Evolutionary conservation across 257 asterid species (phyloP).

Genomic region (Plectranthus barbatus): DNA sequence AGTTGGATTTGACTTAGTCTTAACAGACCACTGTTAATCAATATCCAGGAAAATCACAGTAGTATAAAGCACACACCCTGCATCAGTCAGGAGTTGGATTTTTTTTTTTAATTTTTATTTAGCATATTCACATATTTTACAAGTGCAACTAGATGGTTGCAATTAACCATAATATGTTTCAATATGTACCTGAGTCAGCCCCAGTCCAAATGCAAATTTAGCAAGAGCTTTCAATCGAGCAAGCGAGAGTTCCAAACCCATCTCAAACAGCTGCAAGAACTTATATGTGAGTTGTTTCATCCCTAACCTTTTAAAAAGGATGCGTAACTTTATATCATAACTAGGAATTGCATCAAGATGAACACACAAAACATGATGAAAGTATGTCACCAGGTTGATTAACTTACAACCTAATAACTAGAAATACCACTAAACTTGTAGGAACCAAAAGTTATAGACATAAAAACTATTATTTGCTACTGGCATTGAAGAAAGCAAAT

Average conservation of each 20-base stretch:
- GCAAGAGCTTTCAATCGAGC: slow-evolving; percentile 95
- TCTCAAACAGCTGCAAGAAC: slow-evolving; percentile 87
- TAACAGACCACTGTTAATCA: not conserved
- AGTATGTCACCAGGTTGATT: not conserved
- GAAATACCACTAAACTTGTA: not conserved
- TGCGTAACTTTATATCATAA: slow-evolving; percentile 6
- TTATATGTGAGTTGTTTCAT: slow-evolving; percentile 22
- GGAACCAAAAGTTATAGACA: not conserved
- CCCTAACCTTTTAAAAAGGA: slow-evolving; percentile 11
- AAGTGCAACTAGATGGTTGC: not conserved
- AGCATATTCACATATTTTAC: slow-evolving; percentile 11
- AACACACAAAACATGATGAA: not conserved
- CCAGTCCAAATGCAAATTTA: slow-evolving; percentile 94
- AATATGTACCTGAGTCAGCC: slow-evolving; percentile 74
- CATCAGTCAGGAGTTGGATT: not conserved
- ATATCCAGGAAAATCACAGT: not conserved
- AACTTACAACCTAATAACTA: slow-evolving; percentile 1
- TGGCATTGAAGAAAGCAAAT: not conserved
- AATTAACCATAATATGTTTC: slow-evolving; percentile 8
- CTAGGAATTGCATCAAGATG: not conserved
- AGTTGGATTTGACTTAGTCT: not conserved
- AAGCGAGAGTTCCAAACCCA: slow-evolving; percentile 99
- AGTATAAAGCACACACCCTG: not conserved
- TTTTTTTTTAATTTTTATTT: not conserved
- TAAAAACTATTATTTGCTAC: not conserved